A percentile compares a stretch with the other conserved stretches of the same genome.
These are phyloP conservation scores for Ceratocystiopsis brevicomis DNA, from an alignment of 2,329 filamentous ascomycete genomes.

Conservation along the genomic window DNA sequence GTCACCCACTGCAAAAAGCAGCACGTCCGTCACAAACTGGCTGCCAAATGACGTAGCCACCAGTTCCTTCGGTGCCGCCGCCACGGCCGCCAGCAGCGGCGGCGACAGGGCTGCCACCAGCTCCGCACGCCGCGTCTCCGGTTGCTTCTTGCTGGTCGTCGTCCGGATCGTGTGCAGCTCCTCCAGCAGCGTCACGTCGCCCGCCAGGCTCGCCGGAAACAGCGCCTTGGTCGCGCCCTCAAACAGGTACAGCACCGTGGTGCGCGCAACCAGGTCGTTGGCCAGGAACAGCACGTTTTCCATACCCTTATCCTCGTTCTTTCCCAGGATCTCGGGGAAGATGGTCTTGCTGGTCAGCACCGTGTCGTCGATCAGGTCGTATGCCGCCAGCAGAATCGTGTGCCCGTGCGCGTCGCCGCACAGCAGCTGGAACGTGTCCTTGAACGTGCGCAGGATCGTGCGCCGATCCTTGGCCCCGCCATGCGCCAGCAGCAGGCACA, in stretches of 20 bases:
- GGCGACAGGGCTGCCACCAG: slow-evolving; percentile 57
- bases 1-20: slow-evolving; percentile 59
- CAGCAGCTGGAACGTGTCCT: slow-evolving; percentile 74
- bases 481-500: slow-evolving; percentile 65
- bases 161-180: slow-evolving; percentile 65
- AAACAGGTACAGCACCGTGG: slow-evolving; percentile 64
- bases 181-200: slow-evolving; percentile 50
- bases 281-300: slow-evolving; percentile 46
- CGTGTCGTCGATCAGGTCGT: slow-evolving; percentile 88
- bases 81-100: slow-evolving; percentile 55
- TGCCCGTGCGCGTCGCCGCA: slow-evolving; percentile 64
- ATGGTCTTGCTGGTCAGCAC: slow-evolving; percentile 72
- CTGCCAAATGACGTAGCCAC: slow-evolving; percentile 63
- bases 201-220: slow-evolving; percentile 41
- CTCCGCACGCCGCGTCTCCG: slow-evolving; percentile 55
- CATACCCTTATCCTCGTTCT: slow-evolving; percentile 40
- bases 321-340: slow-evolving; percentile 68
- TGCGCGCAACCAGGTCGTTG: slow-evolving; percentile 45
- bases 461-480: slow-evolving; percentile 87
- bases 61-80: slow-evolving; percentile 46
- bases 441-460: slow-evolving; percentile 67
- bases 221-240: slow-evolving; percentile 43
- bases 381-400: slow-evolving; percentile 63
- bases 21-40: slow-evolving; percentile 66
- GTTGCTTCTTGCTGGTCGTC: slow-evolving; percentile 83